A percentile compares a stretch with the other conserved stretches of the same genome.
These are phyloP conservation scores for Pontederia crassipes DNA, from an alignment of 176 grass and related monocot genomes.

Conservation along the genomic window DNA sequence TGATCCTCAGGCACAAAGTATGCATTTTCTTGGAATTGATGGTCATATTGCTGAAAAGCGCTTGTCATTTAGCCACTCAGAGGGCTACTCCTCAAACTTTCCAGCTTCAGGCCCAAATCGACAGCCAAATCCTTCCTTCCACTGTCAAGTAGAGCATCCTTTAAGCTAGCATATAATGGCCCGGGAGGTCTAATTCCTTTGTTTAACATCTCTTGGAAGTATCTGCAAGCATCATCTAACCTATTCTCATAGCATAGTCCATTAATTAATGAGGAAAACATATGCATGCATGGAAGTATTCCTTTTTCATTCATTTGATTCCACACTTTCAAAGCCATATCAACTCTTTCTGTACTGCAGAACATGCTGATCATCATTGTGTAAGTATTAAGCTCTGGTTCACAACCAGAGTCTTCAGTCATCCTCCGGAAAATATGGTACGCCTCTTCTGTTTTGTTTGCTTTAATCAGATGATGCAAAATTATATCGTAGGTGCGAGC, in stretches of 20 bases:
- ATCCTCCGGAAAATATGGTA: slow-evolving; percentile 43
- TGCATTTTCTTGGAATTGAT: too few relatives aligned
- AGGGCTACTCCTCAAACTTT: slow-evolving; percentile 35
- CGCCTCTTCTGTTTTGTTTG: slow-evolving; percentile 35
- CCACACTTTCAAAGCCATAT: slow-evolving; percentile 73
- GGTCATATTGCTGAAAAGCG: too few relatives aligned
- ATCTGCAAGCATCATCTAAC: slow-evolving; percentile 58
- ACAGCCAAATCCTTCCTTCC: slow-evolving; percentile 50
- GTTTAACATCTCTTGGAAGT: slow-evolving; percentile 67
- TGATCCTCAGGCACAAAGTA: too few relatives aligned
- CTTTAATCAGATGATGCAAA: slow-evolving; percentile 50
- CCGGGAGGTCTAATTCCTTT: slow-evolving; percentile 63
- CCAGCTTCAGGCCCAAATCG: slow-evolving; percentile 42
- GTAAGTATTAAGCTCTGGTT: slow-evolving; percentile 60
- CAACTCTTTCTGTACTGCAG: slow-evolving; percentile 44
- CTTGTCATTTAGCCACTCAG: slow-evolving; percentile 18
- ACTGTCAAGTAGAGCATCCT: slow-evolving; percentile 41
- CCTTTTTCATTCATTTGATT: slow-evolving; percentile 57
- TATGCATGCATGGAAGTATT: slow-evolving; percentile 59
- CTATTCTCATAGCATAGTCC: slow-evolving; percentile 54
- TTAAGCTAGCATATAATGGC: slow-evolving; percentile 51
- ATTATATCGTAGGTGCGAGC: slow-evolving; percentile 48
- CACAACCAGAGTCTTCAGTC: slow-evolving; percentile 24
- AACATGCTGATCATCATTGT: slow-evolving; percentile 65
- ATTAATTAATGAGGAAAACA: slow-evolving; percentile 57